Evolutionary conservation across 768 basidiomycete genomes (phyloP).

Genomic region (Hysterangium stoloniferum): DNA sequence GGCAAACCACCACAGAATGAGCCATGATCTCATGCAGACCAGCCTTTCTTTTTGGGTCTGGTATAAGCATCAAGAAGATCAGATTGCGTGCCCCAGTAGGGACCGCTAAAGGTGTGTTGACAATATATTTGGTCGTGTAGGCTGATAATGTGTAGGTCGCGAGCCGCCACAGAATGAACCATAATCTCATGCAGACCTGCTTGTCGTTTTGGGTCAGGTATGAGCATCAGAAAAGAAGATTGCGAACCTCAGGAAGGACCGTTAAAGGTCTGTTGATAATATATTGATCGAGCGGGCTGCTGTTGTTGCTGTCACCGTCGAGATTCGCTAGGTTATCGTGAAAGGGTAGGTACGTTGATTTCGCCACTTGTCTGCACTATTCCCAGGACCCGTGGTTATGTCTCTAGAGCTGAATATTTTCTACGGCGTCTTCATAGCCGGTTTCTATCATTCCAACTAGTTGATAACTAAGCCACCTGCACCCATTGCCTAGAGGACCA

Average conservation of each 20-base stretch:
- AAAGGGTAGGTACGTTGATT: conserved; percentile 99
- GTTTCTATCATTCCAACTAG: too few species aligned
- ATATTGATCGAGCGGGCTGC: conserved; percentile 95
- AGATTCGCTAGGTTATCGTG: conserved; percentile 99
- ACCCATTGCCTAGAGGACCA: conserved; percentile 94
- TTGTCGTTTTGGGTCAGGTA: conserved; percentile 79
- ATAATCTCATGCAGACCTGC: conserved; percentile 74
- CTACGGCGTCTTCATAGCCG: too few species aligned
- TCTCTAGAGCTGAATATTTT: too few species aligned
- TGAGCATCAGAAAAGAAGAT: conserved; percentile 88
- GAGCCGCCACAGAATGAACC: conserved; percentile 86
- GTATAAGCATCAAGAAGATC: too few species aligned
- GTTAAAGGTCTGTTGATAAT: conserved; percentile 95
- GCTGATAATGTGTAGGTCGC: conserved; percentile 45
- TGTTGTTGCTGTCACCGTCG: conserved; percentile 99
- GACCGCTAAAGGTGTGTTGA: too few species aligned
- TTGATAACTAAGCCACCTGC: too few species aligned
- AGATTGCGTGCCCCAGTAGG: too few species aligned
- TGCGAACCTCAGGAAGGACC: conserved; percentile 80
- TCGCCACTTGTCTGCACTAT: too few species aligned
- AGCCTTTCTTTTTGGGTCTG: too few species aligned
- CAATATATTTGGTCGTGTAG: too few species aligned
- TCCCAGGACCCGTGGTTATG: too few species aligned
- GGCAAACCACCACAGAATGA: conserved; percentile 81
- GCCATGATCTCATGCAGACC: conserved; percentile 73